phyloP scores from a whole-genome alignment of 2,329 filamentous ascomycete genomes.

The Ilyonectria destructans region DNA sequence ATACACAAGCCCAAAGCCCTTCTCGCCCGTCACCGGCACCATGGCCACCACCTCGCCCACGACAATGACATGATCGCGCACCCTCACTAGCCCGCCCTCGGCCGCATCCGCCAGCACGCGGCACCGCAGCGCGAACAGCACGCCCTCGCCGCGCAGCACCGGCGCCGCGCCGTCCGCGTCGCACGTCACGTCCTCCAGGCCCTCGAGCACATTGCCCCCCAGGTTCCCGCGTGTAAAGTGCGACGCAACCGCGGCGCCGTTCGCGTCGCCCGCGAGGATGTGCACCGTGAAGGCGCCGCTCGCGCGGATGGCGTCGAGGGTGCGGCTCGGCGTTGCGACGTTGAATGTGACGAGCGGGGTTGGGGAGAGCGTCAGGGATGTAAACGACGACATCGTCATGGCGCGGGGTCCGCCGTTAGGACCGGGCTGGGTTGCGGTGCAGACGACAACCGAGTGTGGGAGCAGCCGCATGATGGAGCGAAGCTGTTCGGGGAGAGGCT shows the following conservation, averaged over 20 bases:
- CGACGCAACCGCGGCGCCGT: constrained; percentile 67
- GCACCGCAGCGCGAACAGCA: constrained; percentile 67
- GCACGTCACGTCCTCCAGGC: constrained; percentile 49
- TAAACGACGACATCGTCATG: constrained; percentile 75
- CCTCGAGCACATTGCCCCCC: constrained; percentile 57
- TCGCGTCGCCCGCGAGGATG: constrained; percentile 63
- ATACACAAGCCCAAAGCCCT: constrained; percentile 65
- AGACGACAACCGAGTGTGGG: constrained; percentile 70
- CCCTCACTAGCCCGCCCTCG: constrained; percentile 60
- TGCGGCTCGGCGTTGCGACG: constrained; percentile 70
- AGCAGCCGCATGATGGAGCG: constrained; percentile 70
- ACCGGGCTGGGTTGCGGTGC: constrained; percentile 62
- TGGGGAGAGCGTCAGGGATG: constrained; percentile 68
- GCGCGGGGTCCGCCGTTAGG: constrained; percentile 58
- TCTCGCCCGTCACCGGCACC: constrained; percentile 51
- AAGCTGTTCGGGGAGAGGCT: constrained; percentile 63
- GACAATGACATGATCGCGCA: constrained; percentile 69
- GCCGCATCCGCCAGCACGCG: constrained; percentile 59
- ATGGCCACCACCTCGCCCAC: constrained; percentile 68
- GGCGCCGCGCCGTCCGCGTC: constrained; percentile 53
- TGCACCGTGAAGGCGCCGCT: constrained; percentile 70
- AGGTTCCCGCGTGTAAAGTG: constrained; percentile 68
- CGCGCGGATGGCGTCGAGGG: constrained; percentile 65
- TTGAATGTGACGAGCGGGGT: constrained; percentile 72
- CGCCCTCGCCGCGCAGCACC: constrained; percentile 65